Evolutionary conservation across 2,329 filamentous ascomycete species (phyloP).

Genomic region (Aureobasidium subglaciale): DNA sequence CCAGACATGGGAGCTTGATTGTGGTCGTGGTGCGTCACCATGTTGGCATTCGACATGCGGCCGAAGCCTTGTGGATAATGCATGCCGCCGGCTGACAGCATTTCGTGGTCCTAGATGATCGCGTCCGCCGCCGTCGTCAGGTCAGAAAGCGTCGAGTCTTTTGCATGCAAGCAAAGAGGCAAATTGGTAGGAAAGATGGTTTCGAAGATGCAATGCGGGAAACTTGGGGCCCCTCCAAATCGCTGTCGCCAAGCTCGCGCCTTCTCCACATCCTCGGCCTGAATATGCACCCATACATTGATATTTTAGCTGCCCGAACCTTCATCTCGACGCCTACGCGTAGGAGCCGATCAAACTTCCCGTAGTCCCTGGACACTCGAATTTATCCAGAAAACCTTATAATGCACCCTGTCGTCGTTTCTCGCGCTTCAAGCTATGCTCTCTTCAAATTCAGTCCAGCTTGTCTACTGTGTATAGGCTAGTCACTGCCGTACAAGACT

Average conservation of each 20-base stretch:
- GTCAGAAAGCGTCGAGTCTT: not conserved
- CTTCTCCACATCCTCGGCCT: conserved; percentile 9
- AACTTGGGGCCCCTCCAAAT: not conserved
- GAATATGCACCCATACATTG: not conserved
- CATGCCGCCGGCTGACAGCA: conserved; percentile 25
- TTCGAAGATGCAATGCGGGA: conserved; percentile 1
- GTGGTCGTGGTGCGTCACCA: conserved; percentile 22
- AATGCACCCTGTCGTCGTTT: not conserved
- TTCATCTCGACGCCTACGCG: not conserved
- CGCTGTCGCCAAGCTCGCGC: not conserved
- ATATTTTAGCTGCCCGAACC: conserved; percentile 2
- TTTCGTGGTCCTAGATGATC: conserved; percentile 16
- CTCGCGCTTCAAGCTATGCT: not conserved
- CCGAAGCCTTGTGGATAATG: conserved; percentile 24
- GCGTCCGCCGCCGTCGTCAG: conserved; percentile 1
- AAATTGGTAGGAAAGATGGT: not conserved
- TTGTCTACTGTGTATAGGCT: too few relatives aligned
- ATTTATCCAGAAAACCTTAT: not conserved
- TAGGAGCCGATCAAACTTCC: not conserved
- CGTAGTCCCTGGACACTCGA: not conserved
- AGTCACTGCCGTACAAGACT: too few relatives aligned
- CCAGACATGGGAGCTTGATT: conserved; percentile 20
- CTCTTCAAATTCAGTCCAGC: too few relatives aligned
- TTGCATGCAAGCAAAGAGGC: conserved; percentile 2
- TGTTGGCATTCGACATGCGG: conserved; percentile 18